Evolutionary conservation across 2,329 filamentous ascomycete species (phyloP), one percentile per base, ranked within the genome.

Genomic region (Fusarium metavorans): DNA sequence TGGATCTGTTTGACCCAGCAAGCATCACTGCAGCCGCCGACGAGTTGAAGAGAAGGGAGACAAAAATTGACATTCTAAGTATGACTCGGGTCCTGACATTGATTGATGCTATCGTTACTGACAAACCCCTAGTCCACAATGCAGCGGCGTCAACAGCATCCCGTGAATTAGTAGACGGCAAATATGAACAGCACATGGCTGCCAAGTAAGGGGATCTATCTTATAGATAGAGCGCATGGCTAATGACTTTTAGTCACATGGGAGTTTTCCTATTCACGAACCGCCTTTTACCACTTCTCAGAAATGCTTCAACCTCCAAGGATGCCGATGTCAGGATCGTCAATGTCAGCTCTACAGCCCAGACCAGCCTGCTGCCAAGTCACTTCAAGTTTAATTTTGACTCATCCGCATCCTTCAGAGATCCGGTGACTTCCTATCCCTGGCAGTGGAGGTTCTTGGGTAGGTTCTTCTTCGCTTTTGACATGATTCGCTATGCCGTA

Each of bases 241-340:
- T 73, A 8, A 76, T 59, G 39, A 34, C 13, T 20, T 5, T 3
- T 8, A 81, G 80, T 43, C 72, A 80, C 50, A 56, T 81, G 13
- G 80, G 79, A 1, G 78, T 76, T 43, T 81, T 79, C 58, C 56
- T 78, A 4, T 65, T 81, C 32, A 77, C 73, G 8, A 78, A 80
- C n/a, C 63, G 73, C 34, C 20, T 81, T 0, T 63, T 83, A 1
- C 79, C 80, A 1, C 70, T 79, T 8, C 71, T 82, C 7, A 76
- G 78, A 11, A 66, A 70, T 6, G 76, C 80, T 4, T 62, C 75
- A 1, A 41, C 20, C 6, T 25, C 68, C 9, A 35, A 61, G 1
- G 50, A 52, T 6, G 60, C 78, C 2, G 79, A 81, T 43, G 79
- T 81, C 7, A 76, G 79, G 4, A 62, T 81, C 27, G 58, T 81